Base-by-base conservation (phyloP, 129 eudicot genomes). In the Tagetes erecta region DNA sequence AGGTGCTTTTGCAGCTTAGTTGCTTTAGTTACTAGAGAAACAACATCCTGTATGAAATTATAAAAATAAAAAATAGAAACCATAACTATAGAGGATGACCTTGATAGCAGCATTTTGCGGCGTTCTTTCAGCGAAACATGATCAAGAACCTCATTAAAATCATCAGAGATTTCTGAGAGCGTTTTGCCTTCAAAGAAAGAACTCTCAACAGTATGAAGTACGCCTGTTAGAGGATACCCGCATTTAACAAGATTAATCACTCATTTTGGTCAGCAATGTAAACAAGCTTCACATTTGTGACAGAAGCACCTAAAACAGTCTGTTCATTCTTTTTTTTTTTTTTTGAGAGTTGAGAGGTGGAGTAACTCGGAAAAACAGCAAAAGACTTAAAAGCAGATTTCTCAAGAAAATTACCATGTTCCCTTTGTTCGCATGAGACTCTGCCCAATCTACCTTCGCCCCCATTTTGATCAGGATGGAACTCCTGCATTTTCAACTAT, bases 91-190 rank as follows among this genome's bases (percentile, higher is more conserved):
- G 6, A 57, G 40, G 42, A 62, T 50, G 60, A 93, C 96, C 96
- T 86, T 76, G 87, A 81, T 52, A 90, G 78, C 67, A 93, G 89
- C 85, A 86, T 72, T 74, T 79, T 90, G 70, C 69, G 83, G 2
- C 97, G 83, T 81, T 84, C 89, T 78, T 73, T 86, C 77, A 93
- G 73, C 27, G 68, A 78, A 42, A 93, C 67, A 49, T 86, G 84
- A 65, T 93, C 98, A 31, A 87, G 88, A 64, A 81, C 87, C 69
- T 92, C 96, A 36, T 77, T 20, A 55, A 74, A 51, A 63, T 77
- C 80, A 60, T 76, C 84, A 40, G 73, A 45, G 40, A 8, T 56
- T 55, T 55, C 60, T 55, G 80, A 30, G 71, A 40, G 47, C 70
- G 64, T 50, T 58, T 49, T 57, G 13, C 5, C 63, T 62, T 71